Percentiles rank a stretch among this genome's conserved stretches.
These are phyloP conservation scores for Pseudocercospora fijiensis DNA, from an alignment of 2,329 filamentous ascomycete genomes.

Conservation along the genomic window DNA sequence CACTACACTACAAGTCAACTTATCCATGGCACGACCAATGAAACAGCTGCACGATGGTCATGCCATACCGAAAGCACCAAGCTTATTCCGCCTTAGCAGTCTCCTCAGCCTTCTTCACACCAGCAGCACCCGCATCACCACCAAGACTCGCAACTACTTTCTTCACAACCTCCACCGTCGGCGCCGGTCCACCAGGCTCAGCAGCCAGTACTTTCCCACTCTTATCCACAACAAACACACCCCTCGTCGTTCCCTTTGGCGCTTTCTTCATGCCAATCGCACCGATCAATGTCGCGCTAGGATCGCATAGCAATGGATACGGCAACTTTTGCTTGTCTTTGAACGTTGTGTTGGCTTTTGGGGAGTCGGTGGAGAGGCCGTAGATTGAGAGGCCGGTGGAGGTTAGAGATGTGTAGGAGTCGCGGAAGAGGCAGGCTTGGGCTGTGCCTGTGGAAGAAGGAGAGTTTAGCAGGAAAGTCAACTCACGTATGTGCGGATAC, in stretches of 20 bases:
- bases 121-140: conserved; percentile 22
- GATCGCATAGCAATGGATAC: conserved; percentile 86
- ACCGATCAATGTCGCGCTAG: conserved; percentile 67
- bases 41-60: background rate
- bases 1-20: background rate
- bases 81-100: conserved; percentile 24
- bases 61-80: background rate
- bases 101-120: conserved; percentile 40
- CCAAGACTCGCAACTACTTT: conserved; percentile 57
- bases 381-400: conserved; percentile 81
- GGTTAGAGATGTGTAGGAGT: conserved; percentile 74
- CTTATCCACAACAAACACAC: conserved; percentile 73
- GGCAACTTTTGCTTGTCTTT: conserved; percentile 86
- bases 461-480: background rate
- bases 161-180: conserved; percentile 74
- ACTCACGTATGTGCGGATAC: no score
- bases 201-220: conserved; percentile 73
- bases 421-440: conserved; percentile 91
- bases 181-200: conserved; percentile 72
- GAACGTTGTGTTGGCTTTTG: conserved; percentile 91
- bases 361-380: conserved; percentile 81
- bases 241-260: conserved; percentile 76
- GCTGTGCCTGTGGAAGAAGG: conserved; percentile 67
- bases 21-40: background rate
- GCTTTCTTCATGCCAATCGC: conserved; percentile 89